These are phyloP conservation scores for Dactylis glomerata DNA, from an alignment of 176 grass and related monocot species.

Conservation along the genomic window DNA sequence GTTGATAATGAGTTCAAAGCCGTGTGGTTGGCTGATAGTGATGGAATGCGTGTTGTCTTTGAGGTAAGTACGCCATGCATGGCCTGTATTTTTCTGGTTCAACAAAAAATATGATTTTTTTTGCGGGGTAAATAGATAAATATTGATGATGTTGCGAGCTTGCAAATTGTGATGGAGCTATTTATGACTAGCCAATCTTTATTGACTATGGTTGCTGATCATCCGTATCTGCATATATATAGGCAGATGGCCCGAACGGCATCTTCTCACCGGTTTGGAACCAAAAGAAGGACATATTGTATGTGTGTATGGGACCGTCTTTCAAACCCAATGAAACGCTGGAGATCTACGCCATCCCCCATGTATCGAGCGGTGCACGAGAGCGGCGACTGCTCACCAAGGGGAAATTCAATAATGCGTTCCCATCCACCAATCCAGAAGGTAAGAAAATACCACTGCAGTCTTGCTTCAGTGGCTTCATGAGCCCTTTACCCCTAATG, in stretches of 20 bases:
- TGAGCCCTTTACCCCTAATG: background rate
- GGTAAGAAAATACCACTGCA: constrained; percentile 8
- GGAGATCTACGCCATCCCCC: background rate
- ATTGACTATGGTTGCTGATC: background rate
- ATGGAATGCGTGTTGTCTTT: constrained; percentile 16
- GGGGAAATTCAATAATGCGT: constrained; percentile 28
- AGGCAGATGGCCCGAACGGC: background rate
- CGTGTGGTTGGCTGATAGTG: background rate
- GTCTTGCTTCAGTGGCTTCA: background rate
- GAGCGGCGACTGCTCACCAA: constrained; percentile 7
- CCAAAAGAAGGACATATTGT: constrained; percentile 24
- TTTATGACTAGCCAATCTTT: background rate
- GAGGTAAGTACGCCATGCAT: background rate
- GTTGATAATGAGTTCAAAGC: constrained; percentile 20
- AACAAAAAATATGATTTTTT: background rate
- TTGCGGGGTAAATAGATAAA: background rate
- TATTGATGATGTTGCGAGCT: background rate
- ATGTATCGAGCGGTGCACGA: background rate
- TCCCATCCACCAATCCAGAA: constrained; percentile 24
- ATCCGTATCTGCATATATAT: background rate
- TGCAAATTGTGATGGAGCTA: background rate
- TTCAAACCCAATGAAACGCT: background rate
- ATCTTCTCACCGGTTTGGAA: constrained; percentile 36
- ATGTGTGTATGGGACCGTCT: constrained; percentile 5
- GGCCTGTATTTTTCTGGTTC: background rate